Base-by-base conservation (phyloP, 2,329 filamentous ascomycete genomes). In the Penicillium sclerotiorum region DNA sequence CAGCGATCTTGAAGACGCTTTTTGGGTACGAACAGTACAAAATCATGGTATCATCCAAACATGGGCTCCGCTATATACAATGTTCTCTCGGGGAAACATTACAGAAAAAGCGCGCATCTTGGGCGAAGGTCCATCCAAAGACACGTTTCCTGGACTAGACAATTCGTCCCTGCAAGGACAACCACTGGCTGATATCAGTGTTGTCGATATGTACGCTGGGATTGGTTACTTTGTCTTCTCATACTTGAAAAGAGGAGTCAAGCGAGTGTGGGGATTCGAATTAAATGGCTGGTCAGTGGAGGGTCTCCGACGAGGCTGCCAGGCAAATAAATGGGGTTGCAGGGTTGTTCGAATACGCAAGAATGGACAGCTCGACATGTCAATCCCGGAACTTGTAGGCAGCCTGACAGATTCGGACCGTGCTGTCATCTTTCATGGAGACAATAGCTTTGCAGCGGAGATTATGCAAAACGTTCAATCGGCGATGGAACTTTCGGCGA, bases 201-300 rank as follows among this genome's bases (percentile, higher is more conserved):
- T 77, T 0, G 81, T 95, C 1, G 93, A 97, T 69, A 74, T 97
- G 52, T 96, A 95, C 73, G 90, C 89, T 0, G 93, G 93, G 0
- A 96, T 96, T 57, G 93, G 93, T 5, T 96, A 96, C 72, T 96
- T 97, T 71, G 83, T 88, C 3, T 95, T 96, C 64, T 88, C 84
- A 25, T 96, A 96, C 71, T 80, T 86, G 6, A 79, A 76, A 51
- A 81, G 87, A 15, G 90, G 90, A 0, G 74, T 92, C 62, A 74
- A 62, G 8, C 75, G 81, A 41, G 87, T 96, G 1, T 75, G 94
- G 35, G 89, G 90, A 60, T 97, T 90, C 88, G 93, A 97, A 71
- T 76, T 96, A 38, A 96, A 96, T 67, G 86, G 87, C 0, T 89
- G 92, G 86, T 91, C 86, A 57, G 81, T 95, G 27, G 90, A 96